phyloP scores from a whole-genome alignment of 176 grass and related monocot species.

The Paspalum vaginatum region DNA sequence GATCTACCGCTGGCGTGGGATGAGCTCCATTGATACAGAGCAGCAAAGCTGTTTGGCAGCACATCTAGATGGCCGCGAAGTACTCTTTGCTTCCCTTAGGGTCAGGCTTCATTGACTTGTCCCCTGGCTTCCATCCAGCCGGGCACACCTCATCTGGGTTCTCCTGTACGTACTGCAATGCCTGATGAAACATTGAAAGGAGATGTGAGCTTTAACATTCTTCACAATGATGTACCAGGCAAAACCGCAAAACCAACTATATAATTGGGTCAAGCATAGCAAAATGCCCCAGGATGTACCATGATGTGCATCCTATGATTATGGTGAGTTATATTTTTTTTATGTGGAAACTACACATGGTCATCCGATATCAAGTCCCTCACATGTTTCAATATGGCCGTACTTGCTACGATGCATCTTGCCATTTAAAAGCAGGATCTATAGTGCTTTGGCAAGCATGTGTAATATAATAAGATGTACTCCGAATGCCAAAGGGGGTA shows the following conservation, averaged over 20 bases:
- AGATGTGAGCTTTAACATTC: not conserved
- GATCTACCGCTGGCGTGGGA: not conserved
- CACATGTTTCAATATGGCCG: not conserved
- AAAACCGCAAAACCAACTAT: not conserved
- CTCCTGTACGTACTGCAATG: conserved; percentile 87
- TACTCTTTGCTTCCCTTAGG: conserved; percentile 88
- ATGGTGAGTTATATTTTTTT: not conserved
- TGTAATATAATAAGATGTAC: not conserved
- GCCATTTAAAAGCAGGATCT: not conserved
- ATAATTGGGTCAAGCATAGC: not conserved
- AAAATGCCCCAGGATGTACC: not conserved
- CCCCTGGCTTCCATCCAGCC: conserved; percentile 84
- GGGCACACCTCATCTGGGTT: conserved; percentile 98
- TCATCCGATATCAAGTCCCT: not conserved
- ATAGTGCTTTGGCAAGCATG: not conserved
- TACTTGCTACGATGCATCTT: not conserved
- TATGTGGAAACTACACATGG: not conserved
- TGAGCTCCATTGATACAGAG: conserved; percentile 14
- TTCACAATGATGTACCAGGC: not conserved
- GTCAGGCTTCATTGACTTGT: conserved; percentile 87
- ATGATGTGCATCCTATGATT: not conserved
- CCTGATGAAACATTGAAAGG: conserved; percentile 56
- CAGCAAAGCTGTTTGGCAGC: not conserved
- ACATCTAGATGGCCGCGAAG: conserved; percentile 67
- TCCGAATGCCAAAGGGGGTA: not conserved